A percentile compares a stretch with the other conserved stretches of the same genome.
phyloP scores from a whole-genome alignment of 768 basidiomycete species.

The Steccherinum ochraceum region DNA sequence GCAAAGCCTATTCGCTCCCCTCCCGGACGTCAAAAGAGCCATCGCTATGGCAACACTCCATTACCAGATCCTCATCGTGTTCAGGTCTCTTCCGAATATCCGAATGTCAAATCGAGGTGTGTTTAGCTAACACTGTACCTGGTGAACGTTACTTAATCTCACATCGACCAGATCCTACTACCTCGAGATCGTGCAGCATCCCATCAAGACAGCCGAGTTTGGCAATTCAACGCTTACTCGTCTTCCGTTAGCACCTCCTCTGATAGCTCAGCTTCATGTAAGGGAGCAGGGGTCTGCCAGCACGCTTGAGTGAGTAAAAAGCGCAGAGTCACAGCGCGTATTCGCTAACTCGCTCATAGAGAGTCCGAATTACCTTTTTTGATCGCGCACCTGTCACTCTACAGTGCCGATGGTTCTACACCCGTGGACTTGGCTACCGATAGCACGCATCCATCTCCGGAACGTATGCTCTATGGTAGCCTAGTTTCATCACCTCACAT shows the following conservation, averaged over 20 bases:
- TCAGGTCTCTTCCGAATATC: neutral
- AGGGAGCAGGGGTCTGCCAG: constrained; percentile 65
- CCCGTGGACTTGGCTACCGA: constrained; percentile 61
- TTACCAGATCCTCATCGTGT: neutral
- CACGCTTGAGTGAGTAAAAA: constrained; percentile 80
- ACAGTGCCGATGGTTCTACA: constrained; percentile 58
- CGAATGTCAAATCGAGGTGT: neutral
- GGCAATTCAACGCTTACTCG: constrained; percentile 68
- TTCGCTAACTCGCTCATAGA: constrained; percentile 30
- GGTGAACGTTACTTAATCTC: neutral
- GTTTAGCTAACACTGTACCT: too few species aligned
- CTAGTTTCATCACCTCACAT: constrained; percentile 78
- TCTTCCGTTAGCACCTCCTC: constrained; percentile 77
- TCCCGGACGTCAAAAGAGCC: neutral
- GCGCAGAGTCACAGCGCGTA: neutral
- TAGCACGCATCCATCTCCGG: constrained; percentile 37
- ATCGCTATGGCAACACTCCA: neutral
- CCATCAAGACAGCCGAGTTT: constrained; percentile 77
- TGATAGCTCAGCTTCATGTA: constrained; percentile 74
- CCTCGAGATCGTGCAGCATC: constrained; percentile 83
- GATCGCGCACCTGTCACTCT: constrained; percentile 75
- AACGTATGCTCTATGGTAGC: constrained; percentile 75
- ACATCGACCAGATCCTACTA: constrained; percentile 48
- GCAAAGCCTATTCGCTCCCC: neutral
- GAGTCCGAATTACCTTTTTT: constrained; percentile 85